These are phyloP conservation scores for Stygiomarasmius scandens DNA, from an alignment of 1,284 basidiomycete genomes.

Conservation along the genomic window DNA sequence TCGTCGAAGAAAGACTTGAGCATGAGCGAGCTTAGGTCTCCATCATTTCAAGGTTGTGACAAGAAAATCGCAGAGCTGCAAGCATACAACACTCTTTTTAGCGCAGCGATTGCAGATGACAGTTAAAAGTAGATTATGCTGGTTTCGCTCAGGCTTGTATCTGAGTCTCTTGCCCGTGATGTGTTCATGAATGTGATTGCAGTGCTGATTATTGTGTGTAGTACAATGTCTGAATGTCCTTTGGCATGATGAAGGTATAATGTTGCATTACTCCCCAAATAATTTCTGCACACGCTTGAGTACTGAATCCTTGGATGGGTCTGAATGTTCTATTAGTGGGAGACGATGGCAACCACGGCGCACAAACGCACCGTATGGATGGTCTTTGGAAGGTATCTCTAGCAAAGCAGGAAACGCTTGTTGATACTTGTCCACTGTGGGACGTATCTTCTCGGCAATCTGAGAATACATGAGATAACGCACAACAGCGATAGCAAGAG, in stretches of 20 bases:
- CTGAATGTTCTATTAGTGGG: conserved; percentile 41
- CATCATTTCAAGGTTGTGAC: too few relatives aligned
- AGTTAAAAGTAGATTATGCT: too few relatives aligned
- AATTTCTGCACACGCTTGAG: conserved; percentile 97
- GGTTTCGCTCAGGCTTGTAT: too few relatives aligned
- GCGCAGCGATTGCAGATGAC: too few relatives aligned
- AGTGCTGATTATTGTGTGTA: conserved; percentile 5
- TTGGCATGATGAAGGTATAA: conserved; percentile 2
- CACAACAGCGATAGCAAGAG: conserved; percentile 13
- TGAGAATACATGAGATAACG: conserved; percentile 32
- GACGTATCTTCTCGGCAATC: conserved; percentile 96
- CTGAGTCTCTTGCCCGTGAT: too few relatives aligned
- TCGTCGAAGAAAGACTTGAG: too few relatives aligned
- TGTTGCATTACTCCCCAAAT: conserved; percentile 73
- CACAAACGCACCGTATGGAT: conserved; percentile 76
- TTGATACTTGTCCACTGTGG: conserved; percentile 92
- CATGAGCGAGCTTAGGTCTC: too few relatives aligned
- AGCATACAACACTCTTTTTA: too few relatives aligned
- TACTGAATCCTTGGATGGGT: conserved; percentile 96
- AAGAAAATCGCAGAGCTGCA: too few relatives aligned
- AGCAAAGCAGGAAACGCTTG: conserved; percentile 96
- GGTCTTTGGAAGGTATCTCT: conserved; percentile 96
- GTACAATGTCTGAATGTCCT: conserved; percentile 4
- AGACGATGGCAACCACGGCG: conserved; percentile 1
- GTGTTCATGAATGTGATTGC: too few relatives aligned